Percentiles rank a stretch among this genome's conserved stretches.
These are phyloP conservation scores for Alternaria atra DNA, from an alignment of 2,329 filamentous ascomycete species.

Conservation along the genomic window DNA sequence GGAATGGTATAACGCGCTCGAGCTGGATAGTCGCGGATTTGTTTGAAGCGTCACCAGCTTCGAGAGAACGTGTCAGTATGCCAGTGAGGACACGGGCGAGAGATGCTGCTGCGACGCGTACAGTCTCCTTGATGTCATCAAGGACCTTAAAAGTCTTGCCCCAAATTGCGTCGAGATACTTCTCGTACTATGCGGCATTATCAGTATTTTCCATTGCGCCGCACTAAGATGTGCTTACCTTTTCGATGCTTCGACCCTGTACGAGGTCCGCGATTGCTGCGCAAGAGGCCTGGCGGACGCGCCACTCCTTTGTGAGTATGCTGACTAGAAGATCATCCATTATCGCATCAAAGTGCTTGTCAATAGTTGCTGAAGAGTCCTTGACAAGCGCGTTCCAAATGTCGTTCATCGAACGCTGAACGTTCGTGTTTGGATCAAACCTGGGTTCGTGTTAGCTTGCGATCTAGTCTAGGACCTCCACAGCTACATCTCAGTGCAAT, in stretches of 20 bases:
- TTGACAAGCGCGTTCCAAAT: constrained; percentile 98
- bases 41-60: constrained; percentile 73
- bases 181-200: constrained; percentile 69
- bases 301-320: constrained; percentile 91
- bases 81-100: constrained; percentile 87
- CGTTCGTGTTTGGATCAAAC: constrained; percentile 93
- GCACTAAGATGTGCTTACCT: constrained; percentile 34
- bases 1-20: constrained; percentile 85
- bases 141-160: constrained; percentile 85
- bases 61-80: constrained; percentile 83
- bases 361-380: constrained; percentile 78
- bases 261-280: constrained; percentile 88
- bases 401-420: constrained; percentile 94
- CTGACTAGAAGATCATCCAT: constrained; percentile 86
- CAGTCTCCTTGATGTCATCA: constrained; percentile 94
- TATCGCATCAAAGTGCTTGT: constrained; percentile 86
- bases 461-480: not conserved
- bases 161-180: constrained; percentile 87
- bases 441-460: constrained; percentile 33
- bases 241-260: constrained; percentile 72
- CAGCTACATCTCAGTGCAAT: not conserved
- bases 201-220: not conserved
- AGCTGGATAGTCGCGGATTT: constrained; percentile 82
- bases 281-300: constrained; percentile 90
- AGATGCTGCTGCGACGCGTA: constrained; percentile 80